Evolutionary conservation across 2,329 filamentous ascomycete genomes (phyloP).

Genomic region (Aplosporella prunicola): DNA sequence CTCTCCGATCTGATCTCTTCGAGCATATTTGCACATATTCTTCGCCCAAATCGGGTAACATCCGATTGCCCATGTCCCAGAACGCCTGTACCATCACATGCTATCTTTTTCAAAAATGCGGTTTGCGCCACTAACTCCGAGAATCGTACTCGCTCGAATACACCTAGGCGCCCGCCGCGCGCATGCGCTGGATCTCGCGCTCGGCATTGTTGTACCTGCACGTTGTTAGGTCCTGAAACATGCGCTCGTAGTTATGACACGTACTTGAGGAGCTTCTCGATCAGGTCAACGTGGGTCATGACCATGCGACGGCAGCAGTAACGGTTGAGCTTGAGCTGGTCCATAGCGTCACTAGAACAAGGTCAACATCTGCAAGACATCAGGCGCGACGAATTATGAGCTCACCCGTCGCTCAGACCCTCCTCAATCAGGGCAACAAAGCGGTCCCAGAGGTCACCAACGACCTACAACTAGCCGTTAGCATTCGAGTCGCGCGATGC

Average conservation of each 20-base stretch:
- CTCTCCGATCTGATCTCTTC: no score
- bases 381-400: neutral
- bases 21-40: no score
- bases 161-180: slow-evolving; percentile 1
- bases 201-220: slow-evolving; percentile 11
- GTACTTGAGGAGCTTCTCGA: slow-evolving; percentile 78
- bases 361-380: neutral
- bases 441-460: slow-evolving; percentile 93
- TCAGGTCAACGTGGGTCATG: slow-evolving; percentile 98
- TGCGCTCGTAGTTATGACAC: slow-evolving; percentile 9
- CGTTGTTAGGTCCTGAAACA: neutral
- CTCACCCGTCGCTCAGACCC: slow-evolving; percentile 25
- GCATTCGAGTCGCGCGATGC: slow-evolving; percentile 10
- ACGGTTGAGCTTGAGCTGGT: slow-evolving; percentile 81
- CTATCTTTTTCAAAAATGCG: no score
- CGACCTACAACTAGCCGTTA: slow-evolving; percentile 55
- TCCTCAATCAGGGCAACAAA: slow-evolving; percentile 85
- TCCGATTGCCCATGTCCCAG: no score
- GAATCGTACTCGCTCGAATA: no score
- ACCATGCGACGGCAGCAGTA: slow-evolving; percentile 99
- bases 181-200: slow-evolving; percentile 11
- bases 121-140: no score
- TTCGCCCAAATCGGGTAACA: no score
- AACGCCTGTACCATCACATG: no score
- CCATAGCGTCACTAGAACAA: slow-evolving; percentile 74